A percentile compares a stretch with the other conserved stretches of the same genome.
These are phyloP conservation scores for Pseudozyma tsukubaensis DNA, from an alignment of 1,284 basidiomycete species.

Conservation along the genomic window DNA sequence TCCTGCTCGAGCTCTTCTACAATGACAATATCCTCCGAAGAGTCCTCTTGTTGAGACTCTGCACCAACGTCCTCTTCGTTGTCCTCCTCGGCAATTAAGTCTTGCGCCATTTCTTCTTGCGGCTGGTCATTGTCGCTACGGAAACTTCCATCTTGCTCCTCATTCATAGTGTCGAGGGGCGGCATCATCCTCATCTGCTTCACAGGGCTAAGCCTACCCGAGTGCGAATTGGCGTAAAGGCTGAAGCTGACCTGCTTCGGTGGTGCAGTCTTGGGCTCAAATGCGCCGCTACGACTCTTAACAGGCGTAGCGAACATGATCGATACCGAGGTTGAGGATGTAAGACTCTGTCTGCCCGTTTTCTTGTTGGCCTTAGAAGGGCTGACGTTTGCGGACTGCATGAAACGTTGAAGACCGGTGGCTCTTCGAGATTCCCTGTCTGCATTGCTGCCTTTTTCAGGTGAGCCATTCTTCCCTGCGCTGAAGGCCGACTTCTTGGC, in stretches of 20 bases:
- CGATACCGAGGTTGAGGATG: constrained; percentile 15
- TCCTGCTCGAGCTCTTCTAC: constrained; percentile 42
- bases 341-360: constrained; percentile 33
- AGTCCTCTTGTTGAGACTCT: constrained; percentile 15
- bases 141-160: constrained; percentile 43
- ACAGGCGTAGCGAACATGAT: constrained; percentile 36
- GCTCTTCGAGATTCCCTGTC: constrained; percentile 39
- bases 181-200: constrained; percentile 51
- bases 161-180: constrained; percentile 45
- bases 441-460: constrained; percentile 7
- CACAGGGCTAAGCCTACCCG: constrained; percentile 39
- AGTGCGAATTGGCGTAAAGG: constrained; percentile 27
- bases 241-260: constrained; percentile 51
- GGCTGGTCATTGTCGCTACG: constrained; percentile 20
- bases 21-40: constrained; percentile 35
- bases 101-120: neutral
- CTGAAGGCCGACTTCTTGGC: constrained; percentile 12
- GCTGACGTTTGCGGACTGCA: constrained; percentile 42
- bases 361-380: constrained; percentile 17
- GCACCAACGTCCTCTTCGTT: constrained; percentile 6
- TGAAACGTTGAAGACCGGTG: constrained; percentile 32
- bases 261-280: constrained; percentile 42
- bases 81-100: neutral
- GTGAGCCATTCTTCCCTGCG: constrained; percentile 15
- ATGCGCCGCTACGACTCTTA: constrained; percentile 15